Evolutionary conservation across 805 yeast species (phyloP), one percentile per base, ranked within the genome.

Genomic region (Lachancea nothofagi): DNA sequence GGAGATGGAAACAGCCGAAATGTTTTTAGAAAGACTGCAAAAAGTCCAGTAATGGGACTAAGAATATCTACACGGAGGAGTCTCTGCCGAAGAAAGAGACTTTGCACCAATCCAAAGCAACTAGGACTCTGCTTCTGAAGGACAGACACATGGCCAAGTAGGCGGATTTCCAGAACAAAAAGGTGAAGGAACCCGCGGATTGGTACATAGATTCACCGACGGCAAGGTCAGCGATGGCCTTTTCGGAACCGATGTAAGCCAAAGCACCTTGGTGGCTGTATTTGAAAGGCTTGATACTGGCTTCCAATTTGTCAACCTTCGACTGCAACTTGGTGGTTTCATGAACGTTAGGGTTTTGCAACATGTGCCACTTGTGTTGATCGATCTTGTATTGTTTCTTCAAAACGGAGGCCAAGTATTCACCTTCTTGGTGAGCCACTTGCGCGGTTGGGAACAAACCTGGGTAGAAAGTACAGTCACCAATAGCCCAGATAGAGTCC

Each of bases 361-460:
- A 39, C 21, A 66, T 50, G 30, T 64, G 57, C 61, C 71, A 72
- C 54, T 78, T 69, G 46, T 77, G 57, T 30, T 75, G 69, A 39
- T 82, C 88, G 42, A 80, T 69, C 51, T 75, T 75, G 51, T 80
- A 70, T 53, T 78, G 65, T 51, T 72, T 80, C 59, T 75, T 74
- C 63, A 89, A 82, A 49, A 79, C 77, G 24, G 70, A 67, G 41
- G 89, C 93, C 50, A 89, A 74, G 66, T 76, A 89, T 42, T 72
- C 70, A 62, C 96, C 97, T 67, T 89, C 86, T 71, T 89, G 97
- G 67, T 87, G 79, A 29, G 97, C 97, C 41, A 88, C 97, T 72
- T 89, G 97, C 19, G 97, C 97, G 46, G 97, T 89, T 52, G 97
- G 97, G 30, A 96, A 93, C 53, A 78, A 79, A 61, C 85, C 85